Base-by-base conservation (phyloP, 2,329 filamentous ascomycete genomes). In the Trichoderma atrobrunneum region DNA sequence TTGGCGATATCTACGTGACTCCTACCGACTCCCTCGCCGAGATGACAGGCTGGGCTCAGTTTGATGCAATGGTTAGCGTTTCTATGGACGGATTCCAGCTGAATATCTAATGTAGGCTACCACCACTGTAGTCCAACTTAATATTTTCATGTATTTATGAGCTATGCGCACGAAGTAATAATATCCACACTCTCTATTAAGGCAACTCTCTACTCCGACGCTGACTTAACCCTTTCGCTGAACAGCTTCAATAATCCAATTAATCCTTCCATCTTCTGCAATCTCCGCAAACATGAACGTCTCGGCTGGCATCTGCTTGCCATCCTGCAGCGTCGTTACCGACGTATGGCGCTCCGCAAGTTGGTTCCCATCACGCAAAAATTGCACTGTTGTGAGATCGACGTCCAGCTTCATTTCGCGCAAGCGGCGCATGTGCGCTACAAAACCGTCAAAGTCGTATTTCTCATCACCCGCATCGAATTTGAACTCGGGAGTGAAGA, bases 201-300 rank as follows among this genome's bases (percentile, higher is more conserved):
- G 1, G 18, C 12, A 12, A 5, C 24, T 57, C 32, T 18, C 18
- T 32, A 24, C 34, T 16, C 5, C 11, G 0, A 43, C 12, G 3
- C 34, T 11, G 5, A 30, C 18, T 21, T n/a, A 28, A 18, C 12
- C 48, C 30, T 48, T 70, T 18, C 21, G 18, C 28, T 32, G 30
- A 57, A 70, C 71, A 11, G 60, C 66, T 43, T 74, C 71, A 11
- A 71, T 59, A 12, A 74, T 66, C 32, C 71, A 73, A n/a, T 24
- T 24, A 30, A 74, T 56, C 21, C 61, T 56, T n/a, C 67, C 73
- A 69, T 73, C 73, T 14, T 64, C 56, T 16, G 71, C 71, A 62
- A 73, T 39, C 48, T 71, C 67, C 5, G 51, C 71, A 73, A 74
- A 71, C 63, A 68, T 67, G n/a, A 60, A 73, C 12, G 73, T 74